phyloP scores from a whole-genome alignment of 805 yeast genomes.

The Phaffomyces opuntiae region DNA sequence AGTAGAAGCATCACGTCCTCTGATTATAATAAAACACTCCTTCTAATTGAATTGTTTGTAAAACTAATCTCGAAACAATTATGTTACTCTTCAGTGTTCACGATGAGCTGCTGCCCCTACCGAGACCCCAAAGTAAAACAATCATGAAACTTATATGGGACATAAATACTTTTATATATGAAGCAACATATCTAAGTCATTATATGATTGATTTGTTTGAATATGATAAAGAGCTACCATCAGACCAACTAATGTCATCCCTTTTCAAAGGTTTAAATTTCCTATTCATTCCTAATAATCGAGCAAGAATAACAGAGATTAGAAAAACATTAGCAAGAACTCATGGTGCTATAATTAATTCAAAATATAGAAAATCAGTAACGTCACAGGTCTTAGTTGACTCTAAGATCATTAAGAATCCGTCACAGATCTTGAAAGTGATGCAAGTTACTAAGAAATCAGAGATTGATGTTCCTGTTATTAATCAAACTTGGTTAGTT shows the following conservation, averaged over 20 bases:
- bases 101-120: too few relatives aligned
- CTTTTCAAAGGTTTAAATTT: constrained; percentile 15
- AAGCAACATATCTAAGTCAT: neutral
- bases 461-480: constrained; percentile 1
- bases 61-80: too few relatives aligned
- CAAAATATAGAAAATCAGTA: neutral
- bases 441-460: constrained; percentile 2
- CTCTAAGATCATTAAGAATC: constrained; percentile 6
- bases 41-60: too few relatives aligned
- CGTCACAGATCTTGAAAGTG: constrained; percentile 6
- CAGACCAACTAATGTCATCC: constrained; percentile 6
- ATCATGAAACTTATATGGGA: neutral
- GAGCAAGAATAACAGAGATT: constrained; percentile 11
- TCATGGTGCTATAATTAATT: constrained; percentile 14
- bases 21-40: too few relatives aligned
- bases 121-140: too few relatives aligned
- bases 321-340: constrained; percentile 13
- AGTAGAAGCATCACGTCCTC: too few relatives aligned
- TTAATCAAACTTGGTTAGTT: constrained; percentile 18
- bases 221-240: constrained; percentile 3
- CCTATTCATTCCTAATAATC: constrained; percentile 18
- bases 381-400: constrained; percentile 20
- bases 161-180: neutral
- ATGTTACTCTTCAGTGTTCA: too few relatives aligned
- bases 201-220: neutral